Base-by-base conservation (phyloP, 495 filamentous ascomycete genomes). In the Glarea lozoyensis region DNA sequence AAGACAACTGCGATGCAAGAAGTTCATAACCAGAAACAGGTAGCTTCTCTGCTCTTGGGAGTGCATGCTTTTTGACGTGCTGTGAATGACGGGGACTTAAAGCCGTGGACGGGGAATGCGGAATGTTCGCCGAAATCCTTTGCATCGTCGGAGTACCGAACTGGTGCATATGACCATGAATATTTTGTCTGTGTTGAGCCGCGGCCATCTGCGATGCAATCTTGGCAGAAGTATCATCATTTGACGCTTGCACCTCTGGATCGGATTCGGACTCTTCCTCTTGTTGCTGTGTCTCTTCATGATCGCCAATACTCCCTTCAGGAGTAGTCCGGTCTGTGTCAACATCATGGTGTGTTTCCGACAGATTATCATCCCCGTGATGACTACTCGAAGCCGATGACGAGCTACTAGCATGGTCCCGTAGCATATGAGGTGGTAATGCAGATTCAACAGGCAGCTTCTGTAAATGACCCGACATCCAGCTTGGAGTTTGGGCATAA, bases 311-410 rank as follows among this genome's bases (percentile, higher is more conserved):
- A 47, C 61, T 60, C 32, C 49, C 52, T 19, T 68, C 66, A 0
- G 67, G 68, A 0, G 69, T 73, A 27, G 57, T 66, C 38, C 63
- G 60, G 49, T 63, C 65, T 1, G 68, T 66, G 44, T 74, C 62
- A 31, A 57, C 55, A 31, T 67, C 57, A 16, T 48, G 46, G 25
- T 50, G 24, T 15, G 44, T 49, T 7, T 61, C 60, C 20, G 60
- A 59, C 15, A 45, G 46, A 40, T 61, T 56, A 24, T 61, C 61
- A 48, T 48, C 48, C 16, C 46, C 47, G 38, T 55, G 57, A 23
- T 59, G 60, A 45, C 50, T 58, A 40, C 57, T 67, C 2, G 61
- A 57, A 5, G 56, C 41, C 3, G 65, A 60, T 4, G 65, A 62
- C 12, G 48, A 43, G 40, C 53, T 50, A 56, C 30, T 55, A 39